Evolutionary conservation across 192 early-diverging fungal species (phyloP), one percentile per base, ranked within the genome.

Genomic region (Blastocladiella britannica): DNA sequence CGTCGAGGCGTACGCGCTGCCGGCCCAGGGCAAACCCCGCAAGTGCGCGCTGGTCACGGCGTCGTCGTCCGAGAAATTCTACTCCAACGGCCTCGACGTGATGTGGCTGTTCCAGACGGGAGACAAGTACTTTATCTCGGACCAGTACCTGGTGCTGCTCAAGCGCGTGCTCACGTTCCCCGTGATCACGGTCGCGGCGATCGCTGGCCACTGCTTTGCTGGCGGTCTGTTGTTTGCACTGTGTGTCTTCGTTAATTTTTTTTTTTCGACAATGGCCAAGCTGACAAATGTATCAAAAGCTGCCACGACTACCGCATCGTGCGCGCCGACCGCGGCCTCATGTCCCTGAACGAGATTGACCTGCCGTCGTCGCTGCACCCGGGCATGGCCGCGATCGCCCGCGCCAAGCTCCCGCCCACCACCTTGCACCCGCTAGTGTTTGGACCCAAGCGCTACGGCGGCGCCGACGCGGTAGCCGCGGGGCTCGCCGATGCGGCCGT

Each of bases 41-140:
- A n/a, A n/a, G n/a, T 47, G 37, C 37, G 37, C 37, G 37, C 37
- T 47, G 37, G n/a, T 47, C 37, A 47, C 37, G 37, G n/a, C 37
- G 1, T 20, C 9, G 15, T 9, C 12, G 15, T 20, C 15, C 15
- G 37, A 47, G 15, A 47, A 47, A 4, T 47, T 47, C 37, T 47
- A 47, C 37, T 47, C 37, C 15, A 47, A 47, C 37, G 37, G 37
- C 15, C 37, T 47, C 37, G 37, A 47, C 4, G n/a, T 47, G 12
- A 20, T 47, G 15, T 47, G n/a, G 15, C 37, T 47, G 37, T 47
- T 47, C 37, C 37, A 47, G 37, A 47, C 2, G 3, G 5, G 15
- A 9, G 37, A 47, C 37, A 47, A 9, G 37, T 47, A 20, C 15
- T 47, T 47, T 47, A 20, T 47, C 37, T 9, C 37, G 37, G 37